Conservation (phyloP, 1,139 yeast species). For the Scheffersomyces parashehatae region DNA sequence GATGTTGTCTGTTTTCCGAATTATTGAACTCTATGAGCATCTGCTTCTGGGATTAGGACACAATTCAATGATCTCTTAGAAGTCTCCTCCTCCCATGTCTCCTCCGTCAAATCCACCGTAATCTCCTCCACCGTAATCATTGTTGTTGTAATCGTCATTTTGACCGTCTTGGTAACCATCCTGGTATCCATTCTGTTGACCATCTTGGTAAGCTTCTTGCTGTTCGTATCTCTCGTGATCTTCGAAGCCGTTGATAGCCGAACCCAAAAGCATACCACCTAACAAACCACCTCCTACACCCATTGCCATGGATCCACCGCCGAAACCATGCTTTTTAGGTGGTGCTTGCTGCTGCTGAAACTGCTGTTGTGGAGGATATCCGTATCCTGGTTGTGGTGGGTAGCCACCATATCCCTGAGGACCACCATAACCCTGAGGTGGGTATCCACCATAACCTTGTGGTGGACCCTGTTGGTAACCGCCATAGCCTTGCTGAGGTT, state of each 20-base stretch:
- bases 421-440: conserved; percentile 17
- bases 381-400: conserved; percentile 20
- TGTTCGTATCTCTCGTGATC: conserved; percentile 18
- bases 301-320: conserved; percentile 54
- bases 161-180: conserved; percentile 9
- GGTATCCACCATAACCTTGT: conserved; percentile 19
- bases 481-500: conserved; percentile 17
- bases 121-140: conserved; percentile 29
- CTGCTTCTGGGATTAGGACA: too few species aligned
- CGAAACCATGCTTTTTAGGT: conserved; percentile 26
- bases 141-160: conserved; percentile 17
- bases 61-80: conserved; percentile 5
- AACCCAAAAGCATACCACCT: conserved; percentile 61
- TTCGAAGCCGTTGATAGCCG: conserved; percentile 23
- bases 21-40: too few species aligned
- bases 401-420: conserved; percentile 16
- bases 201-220: conserved; percentile 32
- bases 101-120: conserved; percentile 22
- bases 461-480: conserved; percentile 19
- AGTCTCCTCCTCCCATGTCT: conserved; percentile 20
- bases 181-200: conserved; percentile 30
- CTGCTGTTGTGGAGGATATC: conserved; percentile 20
- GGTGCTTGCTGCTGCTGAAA: conserved; percentile 24
- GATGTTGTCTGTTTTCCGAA: too few species aligned
- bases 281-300: conserved; percentile 83